Base-by-base conservation (phyloP, 345 rosid species). In the Ceriops tagal region DNA sequence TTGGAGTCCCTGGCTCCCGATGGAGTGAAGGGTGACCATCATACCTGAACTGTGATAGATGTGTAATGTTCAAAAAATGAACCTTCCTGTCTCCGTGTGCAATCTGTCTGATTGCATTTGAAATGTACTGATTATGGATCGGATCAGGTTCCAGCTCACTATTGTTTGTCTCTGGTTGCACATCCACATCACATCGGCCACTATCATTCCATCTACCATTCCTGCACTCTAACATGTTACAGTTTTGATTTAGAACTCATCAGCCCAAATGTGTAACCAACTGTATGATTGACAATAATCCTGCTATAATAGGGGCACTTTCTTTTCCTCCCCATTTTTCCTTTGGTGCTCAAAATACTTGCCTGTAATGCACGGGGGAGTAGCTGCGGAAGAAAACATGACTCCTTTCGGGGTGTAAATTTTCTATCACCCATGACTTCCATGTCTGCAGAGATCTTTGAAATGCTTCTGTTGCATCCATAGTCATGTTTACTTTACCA, bases 321-420 rank as follows among this genome's bases (percentile, higher is more conserved):
- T 43, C 49, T 22, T n/a, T 22, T 55, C 4, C 22, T 13, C 15
- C 15, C 27, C 5, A 9, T 55, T 55, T 5, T 35, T 55, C 32
- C 21, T 64, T 49, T 3, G 15, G 51, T 5, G 27, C 18, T 21
- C 21, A 22, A 8, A 28, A 49, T 30, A 70, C 81, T 77, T 62
- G 80, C 97, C 88, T 87, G 89, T 80, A 92, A 79, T 96, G 97
- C 52, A 75, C 83, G 0, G 99, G 93, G 57, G 97, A 87, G 80
- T 79, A 88, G 81, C 93, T 85, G 24, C 93, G 84, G 70, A 88
- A 85, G 84, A 95, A 87, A 70, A 88, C 70, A 66, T 79, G 85
- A 72, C 80, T 88, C 55, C 65, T 83, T 21, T 79, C 43, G 0
- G 84, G 81, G 71, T 88, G 83, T 28, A 88, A 75, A 53, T 66